Evolutionary conservation across 495 filamentous ascomycete species (phyloP).

Genomic region (Talaromyces liani): DNA sequence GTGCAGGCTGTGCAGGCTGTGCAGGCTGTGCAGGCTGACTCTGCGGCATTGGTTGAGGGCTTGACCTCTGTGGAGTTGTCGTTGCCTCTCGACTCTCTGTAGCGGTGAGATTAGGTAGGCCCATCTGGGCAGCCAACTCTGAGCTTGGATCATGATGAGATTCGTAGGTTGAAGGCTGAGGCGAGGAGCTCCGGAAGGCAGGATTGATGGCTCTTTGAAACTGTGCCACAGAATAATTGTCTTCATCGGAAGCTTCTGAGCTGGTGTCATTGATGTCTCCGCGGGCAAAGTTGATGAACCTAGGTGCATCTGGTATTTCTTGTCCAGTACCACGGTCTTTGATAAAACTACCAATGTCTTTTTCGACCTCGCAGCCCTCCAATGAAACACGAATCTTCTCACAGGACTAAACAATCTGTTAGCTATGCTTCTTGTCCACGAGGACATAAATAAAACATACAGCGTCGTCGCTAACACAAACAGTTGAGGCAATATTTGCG

Average conservation of each 20-base stretch:
- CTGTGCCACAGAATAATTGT: constrained; percentile 84
- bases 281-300: constrained; percentile 97
- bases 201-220: constrained; percentile 95
- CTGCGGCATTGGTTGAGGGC: neutral
- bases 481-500: constrained; percentile 93
- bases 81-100: constrained; percentile 46
- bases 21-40: constrained; percentile 10
- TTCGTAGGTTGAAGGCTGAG: constrained; percentile 76
- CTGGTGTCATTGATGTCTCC: constrained; percentile 76
- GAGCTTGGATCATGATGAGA: constrained; percentile 81
- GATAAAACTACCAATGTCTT: constrained; percentile 89
- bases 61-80: constrained; percentile 44
- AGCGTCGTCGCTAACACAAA: constrained; percentile 97
- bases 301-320: constrained; percentile 94
- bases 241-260: constrained; percentile 77
- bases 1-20: constrained; percentile 12
- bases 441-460: constrained; percentile 31
- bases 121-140: constrained; percentile 55
- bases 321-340: constrained; percentile 84
- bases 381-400: constrained; percentile 94
- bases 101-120: constrained; percentile 41
- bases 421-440: constrained; percentile 11
- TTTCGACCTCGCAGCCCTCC: constrained; percentile 93
- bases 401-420: constrained; percentile 52
- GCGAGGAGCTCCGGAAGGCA: constrained; percentile 87